Evolutionary conservation across 176 grass and related monocot species (phyloP).

Genomic region (Alopecurus myosuroides): DNA sequence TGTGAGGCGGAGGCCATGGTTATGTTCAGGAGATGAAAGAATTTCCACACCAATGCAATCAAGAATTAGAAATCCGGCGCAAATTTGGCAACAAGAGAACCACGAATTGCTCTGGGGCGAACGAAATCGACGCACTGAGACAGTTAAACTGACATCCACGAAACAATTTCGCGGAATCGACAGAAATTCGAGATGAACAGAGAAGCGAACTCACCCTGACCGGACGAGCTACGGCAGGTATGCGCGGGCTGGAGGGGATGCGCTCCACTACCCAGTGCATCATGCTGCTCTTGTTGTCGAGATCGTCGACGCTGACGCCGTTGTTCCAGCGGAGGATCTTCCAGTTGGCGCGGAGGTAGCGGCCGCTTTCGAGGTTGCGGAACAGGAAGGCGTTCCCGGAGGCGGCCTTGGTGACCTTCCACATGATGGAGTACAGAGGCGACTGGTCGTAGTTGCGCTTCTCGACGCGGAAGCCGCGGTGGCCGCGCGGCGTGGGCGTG

Average conservation of each 20-base stretch:
- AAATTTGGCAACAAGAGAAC: too few relatives aligned
- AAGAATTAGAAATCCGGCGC: too few relatives aligned
- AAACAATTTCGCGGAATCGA: too few relatives aligned
- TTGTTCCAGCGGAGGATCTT: background rate
- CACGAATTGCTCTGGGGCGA: too few relatives aligned
- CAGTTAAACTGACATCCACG: too few relatives aligned
- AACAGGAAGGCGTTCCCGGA: background rate
- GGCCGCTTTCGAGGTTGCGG: background rate
- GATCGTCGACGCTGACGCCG: background rate
- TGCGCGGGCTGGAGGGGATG: too few relatives aligned
- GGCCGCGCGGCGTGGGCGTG: background rate
- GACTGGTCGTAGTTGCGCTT: background rate
- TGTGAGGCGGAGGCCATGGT: too few relatives aligned
- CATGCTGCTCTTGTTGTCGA: background rate
- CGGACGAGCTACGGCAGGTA: too few relatives aligned
- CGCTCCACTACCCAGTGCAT: constrained; percentile 5
- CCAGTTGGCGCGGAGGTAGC: constrained; percentile 14
- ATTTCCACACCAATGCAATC: too few relatives aligned
- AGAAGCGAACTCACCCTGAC: too few relatives aligned
- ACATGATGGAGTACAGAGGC: background rate
- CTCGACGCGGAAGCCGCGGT: background rate
- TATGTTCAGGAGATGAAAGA: background rate
- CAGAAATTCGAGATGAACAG: too few relatives aligned
- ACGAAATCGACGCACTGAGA: too few relatives aligned
- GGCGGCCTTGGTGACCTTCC: background rate